Base-by-base conservation (phyloP, 495 filamentous ascomycete species). In the Penicillium malachiteum region DNA sequence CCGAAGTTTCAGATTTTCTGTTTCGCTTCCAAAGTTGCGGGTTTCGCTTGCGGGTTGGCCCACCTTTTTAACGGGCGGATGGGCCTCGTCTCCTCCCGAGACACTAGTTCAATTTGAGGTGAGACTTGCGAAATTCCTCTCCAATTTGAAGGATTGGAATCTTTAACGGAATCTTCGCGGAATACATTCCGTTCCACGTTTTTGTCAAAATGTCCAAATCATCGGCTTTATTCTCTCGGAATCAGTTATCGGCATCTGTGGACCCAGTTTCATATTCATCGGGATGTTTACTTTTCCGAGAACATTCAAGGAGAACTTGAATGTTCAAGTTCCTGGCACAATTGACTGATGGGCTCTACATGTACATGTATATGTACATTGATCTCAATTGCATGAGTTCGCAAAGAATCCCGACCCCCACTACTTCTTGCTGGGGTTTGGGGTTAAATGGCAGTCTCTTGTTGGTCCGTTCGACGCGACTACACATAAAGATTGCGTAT, bases 401-500 rank as follows among this genome's bases (percentile, higher is more conserved):
- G 43, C 26, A 46, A 26, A 46, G 26, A 46, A 46, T 14, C 13
- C 13, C 26, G 43, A 10, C 16, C 43, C 30, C 18, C 43, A 44
- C 26, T 8, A 1, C 21, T 3, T 5, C 2, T 3, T 14, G 1
- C 14, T 46, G 30, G 21, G 21, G 14, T 31, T 10, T 45, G 17
- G 12, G 7, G 31, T 10, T 7, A 46, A 46, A 46, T 31, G n/a
- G 31, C 42, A 46, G 14, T 33, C 10, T 54, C 13, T 45, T 17
- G 50, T 33, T 54, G 40, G 10, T 33, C 18, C n/a, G 31, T 51
- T 40, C 37, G 14, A 42, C 50, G 16, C 41, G 49, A 51, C 39
- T 35, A 30, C 31, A 42, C 21, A 17, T n/a, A 18, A 18, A 18
- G 50, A 53, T 57, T 48, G 43, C 26, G 43, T 31, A 46, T 46